Conservation (phyloP, 164 flowering plant species). For the Echeveria elegans region DNA sequence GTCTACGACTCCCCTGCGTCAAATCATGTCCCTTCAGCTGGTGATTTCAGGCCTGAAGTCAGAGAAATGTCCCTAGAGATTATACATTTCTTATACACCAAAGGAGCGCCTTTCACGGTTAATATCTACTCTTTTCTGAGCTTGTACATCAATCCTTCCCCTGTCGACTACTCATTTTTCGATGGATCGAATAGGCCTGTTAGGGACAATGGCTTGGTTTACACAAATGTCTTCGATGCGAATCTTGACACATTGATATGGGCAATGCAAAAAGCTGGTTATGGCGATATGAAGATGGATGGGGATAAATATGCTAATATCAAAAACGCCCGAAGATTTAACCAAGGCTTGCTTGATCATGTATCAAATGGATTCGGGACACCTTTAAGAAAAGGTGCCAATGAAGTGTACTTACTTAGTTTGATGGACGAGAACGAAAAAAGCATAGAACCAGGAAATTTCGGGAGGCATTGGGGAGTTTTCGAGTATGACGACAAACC, state of each 20-base stretch:
- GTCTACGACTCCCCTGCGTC: slow-evolving; percentile 61
- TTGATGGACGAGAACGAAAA: slow-evolving; percentile 71
- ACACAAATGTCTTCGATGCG: slow-evolving; percentile 85
- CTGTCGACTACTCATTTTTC: slow-evolving; percentile 76
- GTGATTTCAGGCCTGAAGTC: slow-evolving; percentile 67
- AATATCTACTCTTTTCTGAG: slow-evolving; percentile 93
- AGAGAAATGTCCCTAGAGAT: slow-evolving; percentile 47
- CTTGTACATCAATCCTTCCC: slow-evolving; percentile 54
- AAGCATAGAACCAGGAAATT: slow-evolving; percentile 69
- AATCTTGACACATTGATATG: slow-evolving; percentile 69
- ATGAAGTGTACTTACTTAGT: slow-evolving; percentile 64
- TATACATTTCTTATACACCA: slow-evolving; percentile 38
- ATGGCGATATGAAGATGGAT: slow-evolving; percentile 55
- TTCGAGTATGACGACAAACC: slow-evolving; percentile 84
- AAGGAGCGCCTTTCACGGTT: slow-evolving; percentile 70
- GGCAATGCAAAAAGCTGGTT: slow-evolving; percentile 59
- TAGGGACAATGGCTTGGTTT: slow-evolving; percentile 38
- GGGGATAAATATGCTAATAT: slow-evolving; percentile 62
- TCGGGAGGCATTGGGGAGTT: slow-evolving; percentile 95
- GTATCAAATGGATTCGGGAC: slow-evolving; percentile 55
- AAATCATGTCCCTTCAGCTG: slow-evolving; percentile 76
- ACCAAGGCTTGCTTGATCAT: slow-evolving; percentile 64
- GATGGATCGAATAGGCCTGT: slow-evolving; percentile 48
- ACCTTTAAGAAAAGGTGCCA: slow-evolving; percentile 44
- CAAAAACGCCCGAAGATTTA: slow-evolving; percentile 53